Conservation (phyloP, 2,329 filamentous ascomycete species). For the Orbilia quercus region DNA sequence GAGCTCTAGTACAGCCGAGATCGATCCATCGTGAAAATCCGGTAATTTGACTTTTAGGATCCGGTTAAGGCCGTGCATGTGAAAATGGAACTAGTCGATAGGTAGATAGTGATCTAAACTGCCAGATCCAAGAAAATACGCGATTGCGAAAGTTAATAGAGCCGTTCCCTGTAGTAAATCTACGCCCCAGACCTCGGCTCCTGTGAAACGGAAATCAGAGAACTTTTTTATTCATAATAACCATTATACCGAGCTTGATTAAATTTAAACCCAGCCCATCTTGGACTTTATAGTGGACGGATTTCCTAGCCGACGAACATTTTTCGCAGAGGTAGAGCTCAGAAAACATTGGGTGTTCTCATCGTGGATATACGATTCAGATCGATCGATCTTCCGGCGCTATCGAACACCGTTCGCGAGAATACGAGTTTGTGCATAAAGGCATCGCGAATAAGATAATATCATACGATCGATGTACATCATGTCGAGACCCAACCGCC, state of each 20-base stretch:
- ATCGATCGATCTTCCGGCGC: background rate
- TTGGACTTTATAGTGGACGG: background rate
- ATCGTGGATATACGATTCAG: background rate
- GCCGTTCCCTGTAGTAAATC: too few species aligned
- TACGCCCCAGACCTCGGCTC: background rate
- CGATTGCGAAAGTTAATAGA: too few species aligned
- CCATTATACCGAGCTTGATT: background rate
- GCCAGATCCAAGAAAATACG: too few species aligned
- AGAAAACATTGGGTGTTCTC: background rate
- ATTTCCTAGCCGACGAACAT: background rate
- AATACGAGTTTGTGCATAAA: background rate
- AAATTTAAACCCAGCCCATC: background rate
- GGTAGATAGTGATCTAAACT: too few species aligned
- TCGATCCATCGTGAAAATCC: background rate
- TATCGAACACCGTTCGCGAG: background rate
- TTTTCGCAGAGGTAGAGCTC: background rate
- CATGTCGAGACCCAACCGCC: conserved; percentile 2
- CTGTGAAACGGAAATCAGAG: background rate
- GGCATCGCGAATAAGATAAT: background rate
- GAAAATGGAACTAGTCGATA: too few species aligned
- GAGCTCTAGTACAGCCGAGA: too few species aligned
- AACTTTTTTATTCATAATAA: too few species aligned
- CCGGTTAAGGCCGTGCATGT: too few species aligned
- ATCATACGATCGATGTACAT: conserved; percentile 1
- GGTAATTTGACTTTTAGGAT: background rate